Conservation (phyloP, 495 filamentous ascomycete species). For the Chaetomidium leptoderma region DNA sequence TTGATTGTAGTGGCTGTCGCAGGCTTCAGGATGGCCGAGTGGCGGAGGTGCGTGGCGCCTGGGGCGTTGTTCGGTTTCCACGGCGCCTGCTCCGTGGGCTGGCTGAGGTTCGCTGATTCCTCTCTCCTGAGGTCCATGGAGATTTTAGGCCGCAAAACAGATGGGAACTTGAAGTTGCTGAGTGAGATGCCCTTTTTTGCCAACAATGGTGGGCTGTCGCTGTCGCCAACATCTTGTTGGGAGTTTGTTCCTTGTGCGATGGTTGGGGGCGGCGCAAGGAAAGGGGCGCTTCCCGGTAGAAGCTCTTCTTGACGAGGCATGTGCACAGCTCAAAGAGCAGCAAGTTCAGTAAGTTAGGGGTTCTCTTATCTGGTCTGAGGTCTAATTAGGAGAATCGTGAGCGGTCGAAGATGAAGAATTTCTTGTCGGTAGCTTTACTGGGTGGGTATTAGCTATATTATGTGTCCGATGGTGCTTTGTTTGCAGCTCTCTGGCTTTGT, state of each 20-base stretch:
- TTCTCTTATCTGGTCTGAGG: no score
- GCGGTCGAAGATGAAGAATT: no score
- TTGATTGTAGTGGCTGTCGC: not conserved
- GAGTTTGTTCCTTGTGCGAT: not conserved
- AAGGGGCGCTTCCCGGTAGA: not conserved
- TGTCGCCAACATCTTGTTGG: not conserved
- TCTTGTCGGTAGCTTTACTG: no score
- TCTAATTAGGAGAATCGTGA: no score
- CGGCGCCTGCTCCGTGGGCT: not conserved
- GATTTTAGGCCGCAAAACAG: not conserved
- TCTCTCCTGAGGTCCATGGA: not conserved
- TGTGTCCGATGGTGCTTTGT: no score
- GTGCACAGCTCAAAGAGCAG: no score
- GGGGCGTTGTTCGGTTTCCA: not conserved
- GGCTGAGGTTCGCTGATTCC: not conserved
- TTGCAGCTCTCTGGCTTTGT: no score
- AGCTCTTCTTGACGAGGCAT: no score
- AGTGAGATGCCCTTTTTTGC: not conserved
- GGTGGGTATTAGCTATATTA: no score
- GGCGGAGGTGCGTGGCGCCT: not conserved
- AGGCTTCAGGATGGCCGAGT: not conserved
- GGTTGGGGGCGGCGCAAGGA: not conserved
- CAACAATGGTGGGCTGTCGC: not conserved
- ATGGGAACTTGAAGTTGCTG: not conserved
- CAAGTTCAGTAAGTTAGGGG: no score